Conservation (phyloP, 768 basidiomycete species). For the Hortiboletus flavorubellus region DNA sequence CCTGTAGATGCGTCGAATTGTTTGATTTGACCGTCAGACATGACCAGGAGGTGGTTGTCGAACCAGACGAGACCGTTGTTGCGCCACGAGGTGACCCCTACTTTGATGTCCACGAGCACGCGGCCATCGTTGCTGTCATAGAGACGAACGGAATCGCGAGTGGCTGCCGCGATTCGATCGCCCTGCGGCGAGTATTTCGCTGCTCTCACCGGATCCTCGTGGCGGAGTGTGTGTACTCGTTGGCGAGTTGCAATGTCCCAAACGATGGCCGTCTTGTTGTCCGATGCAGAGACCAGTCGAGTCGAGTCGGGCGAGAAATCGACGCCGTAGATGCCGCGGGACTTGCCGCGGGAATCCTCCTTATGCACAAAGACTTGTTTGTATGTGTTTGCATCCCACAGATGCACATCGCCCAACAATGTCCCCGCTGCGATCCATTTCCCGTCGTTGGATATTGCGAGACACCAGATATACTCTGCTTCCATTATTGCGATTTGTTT, state of each 20-base stretch:
- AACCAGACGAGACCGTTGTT: too few species aligned
- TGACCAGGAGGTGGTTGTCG: too few species aligned
- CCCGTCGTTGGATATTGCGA: not conserved
- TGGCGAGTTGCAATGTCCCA: not conserved
- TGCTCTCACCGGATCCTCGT: not conserved
- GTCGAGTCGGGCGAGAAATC: conserved; percentile 7
- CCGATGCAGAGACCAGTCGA: not conserved
- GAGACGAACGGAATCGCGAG: not conserved
- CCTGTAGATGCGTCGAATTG: too few species aligned
- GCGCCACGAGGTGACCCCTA: not conserved
- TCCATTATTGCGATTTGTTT: not conserved
- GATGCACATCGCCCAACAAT: not conserved
- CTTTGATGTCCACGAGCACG: not conserved
- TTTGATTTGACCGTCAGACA: too few species aligned
- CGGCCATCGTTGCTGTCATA: not conserved
- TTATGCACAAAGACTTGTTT: not conserved
- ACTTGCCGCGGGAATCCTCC: too few species aligned
- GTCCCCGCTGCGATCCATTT: not conserved
- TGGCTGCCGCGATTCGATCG: not conserved
- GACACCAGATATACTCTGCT: not conserved
- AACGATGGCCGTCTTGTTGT: not conserved
- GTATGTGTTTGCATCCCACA: conserved; percentile 1
- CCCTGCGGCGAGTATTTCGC: not conserved
- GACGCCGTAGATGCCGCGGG: not conserved
- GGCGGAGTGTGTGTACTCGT: not conserved